These are phyloP conservation scores for Trebouxia gelatinosa DNA, from an alignment of 163 green algal species.

Conservation along the genomic window DNA sequence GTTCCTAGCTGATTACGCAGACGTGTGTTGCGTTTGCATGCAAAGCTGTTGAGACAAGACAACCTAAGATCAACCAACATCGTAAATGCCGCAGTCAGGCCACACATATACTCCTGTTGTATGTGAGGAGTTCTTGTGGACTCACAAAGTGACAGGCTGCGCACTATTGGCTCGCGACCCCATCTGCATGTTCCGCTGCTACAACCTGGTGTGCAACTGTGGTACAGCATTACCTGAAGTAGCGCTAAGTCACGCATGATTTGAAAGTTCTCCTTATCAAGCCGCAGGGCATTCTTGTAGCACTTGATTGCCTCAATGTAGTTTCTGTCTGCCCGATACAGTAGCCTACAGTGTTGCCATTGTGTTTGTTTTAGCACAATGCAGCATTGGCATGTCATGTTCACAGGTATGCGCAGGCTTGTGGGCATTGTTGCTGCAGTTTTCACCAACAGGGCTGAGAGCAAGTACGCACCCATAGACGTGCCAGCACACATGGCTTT, in stretches of 20 bases:
- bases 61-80: no score
- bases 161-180: no score
- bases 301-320: constrained; percentile 98
- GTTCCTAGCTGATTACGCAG: neutral
- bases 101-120: neutral
- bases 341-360: constrained; percentile 62
- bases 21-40: no score
- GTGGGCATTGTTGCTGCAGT: neutral
- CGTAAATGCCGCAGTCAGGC: no score
- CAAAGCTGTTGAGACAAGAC: no score
- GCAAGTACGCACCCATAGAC: constrained; percentile 83
- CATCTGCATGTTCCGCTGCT: neutral
- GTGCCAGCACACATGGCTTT: constrained; percentile 97
- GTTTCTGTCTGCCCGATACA: constrained; percentile 91
- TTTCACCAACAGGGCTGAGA: neutral
- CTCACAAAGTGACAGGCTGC: no score
- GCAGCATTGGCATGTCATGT: neutral
- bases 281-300: constrained; percentile 94
- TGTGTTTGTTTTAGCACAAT: neutral
- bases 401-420: neutral
- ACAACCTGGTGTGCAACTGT: neutral
- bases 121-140: neutral
- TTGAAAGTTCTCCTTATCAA: constrained; percentile 93
- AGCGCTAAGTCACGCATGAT: constrained; percentile 92
- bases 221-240: constrained; percentile 70